Evolutionary conservation across 202 grass and related monocot species (phyloP), one percentile per base, ranked within the genome.

Genomic region (Setaria italica): DNA sequence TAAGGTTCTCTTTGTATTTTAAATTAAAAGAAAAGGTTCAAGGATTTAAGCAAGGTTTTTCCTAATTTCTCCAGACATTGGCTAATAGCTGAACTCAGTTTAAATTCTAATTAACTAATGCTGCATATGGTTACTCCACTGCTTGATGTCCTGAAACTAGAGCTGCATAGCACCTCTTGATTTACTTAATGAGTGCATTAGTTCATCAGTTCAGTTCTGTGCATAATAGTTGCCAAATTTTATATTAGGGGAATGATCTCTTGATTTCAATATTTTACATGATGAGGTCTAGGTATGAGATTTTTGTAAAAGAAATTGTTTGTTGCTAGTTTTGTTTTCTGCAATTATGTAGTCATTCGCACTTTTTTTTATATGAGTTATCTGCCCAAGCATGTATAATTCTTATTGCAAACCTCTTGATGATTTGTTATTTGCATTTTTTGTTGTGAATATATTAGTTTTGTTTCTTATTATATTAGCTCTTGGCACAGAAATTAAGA

Each of bases 1-100:
- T 99, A 92, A 84, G 74, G 59, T 90, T 86, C 70, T 54, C 20
- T 57, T 88, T 82, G 74, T 85, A 71, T 6, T 50, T 79, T 67
- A 17, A 17, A 48, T n/a, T 54, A 55, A 62, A 16, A 25, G 7
- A 50, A 37, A 47, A 51, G 11, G 19, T 74, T 62, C 16, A 83
- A 82, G 1, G 67, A 54, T 81, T 74, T 67, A 59, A 46, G 41
- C 49, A 10, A 35, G 5, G n/a, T 51, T 25, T 20, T 51, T 79
- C 11, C 15, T 50, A 80, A 20, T 54, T 83, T 89, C 9, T 76
- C 13, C 4, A 48, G 34, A 39, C 55, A 57, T 47, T 1, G 29
- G 20, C 58, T 77, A 37, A 80, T 80, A 80, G 35, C 21, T 65
- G 11, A 47, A 51, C 41, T 71, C 21, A 25, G 51, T 62, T 54